phyloP scores from a whole-genome alignment of 2,329 filamentous ascomycete species.

The Penicillium sclerotigenum region DNA sequence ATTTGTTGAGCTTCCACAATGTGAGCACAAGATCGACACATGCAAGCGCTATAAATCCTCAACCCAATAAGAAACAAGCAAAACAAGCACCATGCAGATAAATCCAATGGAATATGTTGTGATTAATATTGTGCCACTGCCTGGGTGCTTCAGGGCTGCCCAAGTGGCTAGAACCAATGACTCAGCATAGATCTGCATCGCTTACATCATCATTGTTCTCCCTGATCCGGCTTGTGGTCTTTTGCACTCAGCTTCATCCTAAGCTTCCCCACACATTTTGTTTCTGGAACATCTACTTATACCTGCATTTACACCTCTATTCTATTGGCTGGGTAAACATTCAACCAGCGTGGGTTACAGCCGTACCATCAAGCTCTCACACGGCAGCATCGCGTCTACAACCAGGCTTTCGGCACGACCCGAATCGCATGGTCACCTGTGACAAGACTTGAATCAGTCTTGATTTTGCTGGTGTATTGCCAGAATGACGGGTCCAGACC shows the following conservation, averaged over 20 bases:
- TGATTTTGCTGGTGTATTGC: background rate
- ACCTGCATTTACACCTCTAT: background rate
- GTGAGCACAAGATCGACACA: background rate
- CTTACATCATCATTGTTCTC: slow-evolving; percentile 21
- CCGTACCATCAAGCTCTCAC: background rate
- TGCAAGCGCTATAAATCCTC: background rate
- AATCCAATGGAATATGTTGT: background rate
- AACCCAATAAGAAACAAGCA: background rate
- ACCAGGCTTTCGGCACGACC: slow-evolving; percentile 5
- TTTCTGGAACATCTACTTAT: background rate
- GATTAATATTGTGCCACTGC: background rate
- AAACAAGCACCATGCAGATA: background rate
- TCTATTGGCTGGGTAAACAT: no score
- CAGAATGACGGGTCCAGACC: slow-evolving; percentile 32
- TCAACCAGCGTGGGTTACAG: background rate
- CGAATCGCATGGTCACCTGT: slow-evolving; percentile 9
- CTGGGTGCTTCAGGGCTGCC: background rate
- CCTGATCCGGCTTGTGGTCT: slow-evolving; percentile 6
- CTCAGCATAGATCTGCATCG: slow-evolving; percentile 12
- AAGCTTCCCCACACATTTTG: background rate
- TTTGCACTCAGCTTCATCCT: background rate
- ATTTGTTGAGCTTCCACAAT: background rate
- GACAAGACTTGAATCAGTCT: background rate
- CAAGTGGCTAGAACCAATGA: slow-evolving; percentile 2
- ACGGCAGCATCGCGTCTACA: slow-evolving; percentile 6